Conservation (phyloP, 768 basidiomycete species). For the Trametes coccinea region DNA sequence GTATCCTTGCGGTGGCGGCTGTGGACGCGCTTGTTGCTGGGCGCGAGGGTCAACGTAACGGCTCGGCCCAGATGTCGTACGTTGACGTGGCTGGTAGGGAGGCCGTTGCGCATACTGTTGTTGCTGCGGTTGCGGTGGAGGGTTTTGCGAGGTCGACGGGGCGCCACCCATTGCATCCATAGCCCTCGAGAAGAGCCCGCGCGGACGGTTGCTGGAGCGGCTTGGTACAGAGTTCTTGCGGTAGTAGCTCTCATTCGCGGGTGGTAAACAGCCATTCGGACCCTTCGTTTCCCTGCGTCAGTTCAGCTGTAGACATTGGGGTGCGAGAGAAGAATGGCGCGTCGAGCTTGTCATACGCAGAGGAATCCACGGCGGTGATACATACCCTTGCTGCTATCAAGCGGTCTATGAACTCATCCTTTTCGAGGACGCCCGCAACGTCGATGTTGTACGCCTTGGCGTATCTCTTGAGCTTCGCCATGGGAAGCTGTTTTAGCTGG, state of each 20-base stretch:
- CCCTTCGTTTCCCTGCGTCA: slow-evolving; percentile 39
- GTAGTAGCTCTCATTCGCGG: slow-evolving; percentile 63
- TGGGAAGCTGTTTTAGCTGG: slow-evolving; percentile 54
- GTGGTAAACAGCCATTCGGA: slow-evolving; percentile 60
- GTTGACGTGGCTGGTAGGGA: slow-evolving; percentile 28
- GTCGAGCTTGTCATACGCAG: background rate
- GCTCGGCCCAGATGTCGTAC: slow-evolving; percentile 32
- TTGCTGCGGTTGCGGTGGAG: slow-evolving; percentile 16
- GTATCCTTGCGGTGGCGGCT: background rate
- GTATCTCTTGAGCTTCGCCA: slow-evolving; percentile 69
- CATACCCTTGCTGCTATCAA: slow-evolving; percentile 51
- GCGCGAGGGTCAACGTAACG: slow-evolving; percentile 55
- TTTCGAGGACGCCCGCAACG: slow-evolving; percentile 65
- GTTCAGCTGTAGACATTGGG: background rate
- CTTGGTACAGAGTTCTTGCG: slow-evolving; percentile 63
- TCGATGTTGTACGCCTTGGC: slow-evolving; percentile 68
- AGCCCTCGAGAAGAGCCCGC: slow-evolving; percentile 48
- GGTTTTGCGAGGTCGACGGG: slow-evolving; percentile 28
- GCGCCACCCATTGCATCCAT: slow-evolving; percentile 32
- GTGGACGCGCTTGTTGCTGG: slow-evolving; percentile 11
- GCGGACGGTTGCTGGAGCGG: slow-evolving; percentile 31
- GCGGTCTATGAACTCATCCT: slow-evolving; percentile 74
- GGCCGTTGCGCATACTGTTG: slow-evolving; percentile 14
- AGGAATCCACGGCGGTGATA: background rate
- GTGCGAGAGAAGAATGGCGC: background rate